These are phyloP conservation scores for Noccaea caerulescens DNA, from an alignment of 345 rosid genomes.

Conservation along the genomic window DNA sequence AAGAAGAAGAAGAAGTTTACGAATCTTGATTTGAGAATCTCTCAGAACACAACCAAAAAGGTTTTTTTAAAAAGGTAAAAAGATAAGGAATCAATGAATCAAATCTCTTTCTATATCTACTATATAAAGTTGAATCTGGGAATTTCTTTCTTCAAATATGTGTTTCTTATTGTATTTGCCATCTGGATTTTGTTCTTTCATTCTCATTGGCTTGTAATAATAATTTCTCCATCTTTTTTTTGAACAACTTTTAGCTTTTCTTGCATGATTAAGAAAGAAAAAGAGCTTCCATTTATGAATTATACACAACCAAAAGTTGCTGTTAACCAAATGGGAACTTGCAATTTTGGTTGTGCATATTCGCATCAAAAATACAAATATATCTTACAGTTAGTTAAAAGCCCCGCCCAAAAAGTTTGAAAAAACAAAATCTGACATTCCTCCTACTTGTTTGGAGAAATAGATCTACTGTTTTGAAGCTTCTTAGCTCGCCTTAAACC, in stretches of 20 bases:
- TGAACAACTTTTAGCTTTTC: background rate
- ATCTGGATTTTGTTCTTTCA: slow-evolving; percentile 26
- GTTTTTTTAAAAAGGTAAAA: background rate
- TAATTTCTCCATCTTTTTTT: background rate
- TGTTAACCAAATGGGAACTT: background rate
- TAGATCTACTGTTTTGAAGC: background rate
- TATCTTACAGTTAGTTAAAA: background rate
- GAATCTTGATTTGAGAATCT: slow-evolving; percentile 33
- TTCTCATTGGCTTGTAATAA: slow-evolving; percentile 31
- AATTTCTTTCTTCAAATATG: background rate
- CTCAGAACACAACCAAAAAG: background rate
- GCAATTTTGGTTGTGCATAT: slow-evolving; percentile 17
- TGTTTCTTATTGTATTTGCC: slow-evolving; percentile 24
- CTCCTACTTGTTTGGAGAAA: slow-evolving; percentile 19
- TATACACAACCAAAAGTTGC: background rate
- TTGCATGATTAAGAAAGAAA: background rate
- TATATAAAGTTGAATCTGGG: slow-evolving; percentile 26
- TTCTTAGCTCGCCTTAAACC: slow-evolving; percentile 34
- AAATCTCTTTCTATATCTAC: slow-evolving; percentile 1
- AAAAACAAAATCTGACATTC: background rate
- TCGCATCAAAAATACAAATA: slow-evolving; percentile 19
- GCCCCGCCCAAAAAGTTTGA: background rate
- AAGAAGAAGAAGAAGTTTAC: slow-evolving; percentile 48
- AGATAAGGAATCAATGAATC: background rate
- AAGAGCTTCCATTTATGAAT: background rate